Evolutionary conservation across 306 rosid species (phyloP).

Genomic region (Hippophae rhamnoides): DNA sequence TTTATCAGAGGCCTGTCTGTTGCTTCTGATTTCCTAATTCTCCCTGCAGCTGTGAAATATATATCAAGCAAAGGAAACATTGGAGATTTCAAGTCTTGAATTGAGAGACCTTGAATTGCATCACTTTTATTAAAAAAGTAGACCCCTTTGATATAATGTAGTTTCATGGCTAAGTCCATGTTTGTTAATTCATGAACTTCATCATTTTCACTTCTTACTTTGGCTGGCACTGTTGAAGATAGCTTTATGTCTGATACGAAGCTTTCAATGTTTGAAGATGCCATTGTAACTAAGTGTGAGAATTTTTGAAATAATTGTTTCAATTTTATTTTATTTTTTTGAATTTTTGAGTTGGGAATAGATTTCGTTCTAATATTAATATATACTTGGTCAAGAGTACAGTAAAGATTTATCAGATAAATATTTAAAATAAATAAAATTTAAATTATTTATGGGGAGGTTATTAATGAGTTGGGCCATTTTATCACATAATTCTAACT

Average conservation of each 20-base stretch:
- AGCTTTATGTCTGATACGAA: constrained; percentile 16
- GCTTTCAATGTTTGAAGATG: background rate
- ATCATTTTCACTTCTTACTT: constrained; percentile 20
- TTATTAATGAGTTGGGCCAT: no score
- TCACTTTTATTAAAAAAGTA: constrained; percentile 38
- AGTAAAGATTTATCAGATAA: no score
- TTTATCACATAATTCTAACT: no score
- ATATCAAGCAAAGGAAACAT: constrained; percentile 43
- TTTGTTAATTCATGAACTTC: constrained; percentile 26
- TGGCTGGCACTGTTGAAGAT: constrained; percentile 73
- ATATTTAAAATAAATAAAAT: no score
- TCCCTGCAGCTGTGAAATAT: constrained; percentile 41
- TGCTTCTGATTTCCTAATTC: constrained; percentile 40
- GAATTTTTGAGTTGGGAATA: no score
- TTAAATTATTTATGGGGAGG: no score
- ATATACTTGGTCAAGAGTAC: no score
- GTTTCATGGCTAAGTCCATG: constrained; percentile 62
- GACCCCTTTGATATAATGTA: constrained; percentile 56
- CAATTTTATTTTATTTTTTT: no score
- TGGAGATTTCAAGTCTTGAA: constrained; percentile 42
- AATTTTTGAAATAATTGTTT: no score
- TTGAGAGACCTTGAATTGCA: constrained; percentile 35
- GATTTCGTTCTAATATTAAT: no score
- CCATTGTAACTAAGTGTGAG: no score
- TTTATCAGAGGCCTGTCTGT: constrained; percentile 40